A percentile compares a stretch with the other conserved stretches of the same genome.
phyloP scores from a whole-genome alignment of 192 early-diverging fungal species.

The Rhizoclosmatium globosum region DNA sequence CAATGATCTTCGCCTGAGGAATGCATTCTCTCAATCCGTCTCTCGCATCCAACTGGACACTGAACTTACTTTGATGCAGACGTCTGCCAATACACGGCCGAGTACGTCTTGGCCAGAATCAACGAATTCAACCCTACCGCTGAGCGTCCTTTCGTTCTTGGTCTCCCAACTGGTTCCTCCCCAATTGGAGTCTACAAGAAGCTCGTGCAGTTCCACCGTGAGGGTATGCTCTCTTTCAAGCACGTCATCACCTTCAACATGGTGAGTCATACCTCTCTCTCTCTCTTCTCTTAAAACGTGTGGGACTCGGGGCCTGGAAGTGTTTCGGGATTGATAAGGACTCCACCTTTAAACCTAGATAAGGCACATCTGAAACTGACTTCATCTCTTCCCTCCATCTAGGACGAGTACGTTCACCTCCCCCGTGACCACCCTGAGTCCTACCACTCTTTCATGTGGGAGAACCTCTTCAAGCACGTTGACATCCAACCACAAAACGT shows the following conservation, averaged over 20 bases:
- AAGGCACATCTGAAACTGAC: neutral
- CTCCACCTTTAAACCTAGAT: neutral
- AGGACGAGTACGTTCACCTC: conserved; percentile 84
- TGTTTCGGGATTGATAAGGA: neutral
- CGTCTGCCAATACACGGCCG: conserved; percentile 53
- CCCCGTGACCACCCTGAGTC: conserved; percentile 87
- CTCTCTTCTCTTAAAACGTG: neutral
- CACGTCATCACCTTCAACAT: conserved; percentile 92
- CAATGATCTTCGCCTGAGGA: neutral
- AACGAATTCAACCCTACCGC: conserved; percentile 76
- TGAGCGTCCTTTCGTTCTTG: conserved; percentile 83
- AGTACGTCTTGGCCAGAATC: conserved; percentile 84
- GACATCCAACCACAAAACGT: conserved; percentile 83
- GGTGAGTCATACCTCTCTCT: conserved; percentile 34
- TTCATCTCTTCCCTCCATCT: neutral
- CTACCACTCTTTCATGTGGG: conserved; percentile 94
- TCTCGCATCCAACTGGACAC: neutral
- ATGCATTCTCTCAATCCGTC: neutral
- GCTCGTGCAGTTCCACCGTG: conserved; percentile 73
- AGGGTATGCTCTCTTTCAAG: conserved; percentile 77
- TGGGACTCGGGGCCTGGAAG: neutral
- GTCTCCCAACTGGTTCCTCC: conserved; percentile 88
- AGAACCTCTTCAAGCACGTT: conserved; percentile 87
- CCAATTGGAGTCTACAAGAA: conserved; percentile 83
- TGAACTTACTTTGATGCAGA: neutral